These are phyloP conservation scores for Venturia nashicola DNA, from an alignment of 2,329 filamentous ascomycete genomes.

Conservation along the genomic window DNA sequence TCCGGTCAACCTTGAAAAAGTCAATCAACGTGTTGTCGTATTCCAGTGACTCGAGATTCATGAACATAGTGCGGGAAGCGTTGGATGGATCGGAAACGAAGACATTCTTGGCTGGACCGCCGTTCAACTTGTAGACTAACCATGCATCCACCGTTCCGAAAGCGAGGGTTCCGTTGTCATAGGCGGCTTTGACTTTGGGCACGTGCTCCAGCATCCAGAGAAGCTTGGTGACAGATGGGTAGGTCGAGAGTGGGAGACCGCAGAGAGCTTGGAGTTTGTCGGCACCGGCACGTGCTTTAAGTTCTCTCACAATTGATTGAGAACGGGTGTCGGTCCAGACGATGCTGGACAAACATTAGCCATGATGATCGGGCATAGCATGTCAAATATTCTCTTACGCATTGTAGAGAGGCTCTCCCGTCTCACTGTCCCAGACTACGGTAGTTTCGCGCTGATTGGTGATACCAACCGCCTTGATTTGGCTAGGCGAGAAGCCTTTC, in stretches of 20 bases:
- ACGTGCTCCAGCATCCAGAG: conserved; percentile 70
- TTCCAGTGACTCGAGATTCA: conserved; percentile 69
- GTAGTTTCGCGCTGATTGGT: conserved; percentile 88
- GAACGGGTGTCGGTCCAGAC: conserved; percentile 87
- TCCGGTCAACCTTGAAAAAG: conserved; percentile 66
- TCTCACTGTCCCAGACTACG: conserved; percentile 71
- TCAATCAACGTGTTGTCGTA: conserved; percentile 67
- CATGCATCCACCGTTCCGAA: conserved; percentile 86
- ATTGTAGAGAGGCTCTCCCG: conserved; percentile 70
- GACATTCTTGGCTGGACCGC: conserved; percentile 52
- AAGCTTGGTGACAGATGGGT: conserved; percentile 77
- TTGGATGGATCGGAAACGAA: conserved; percentile 82
- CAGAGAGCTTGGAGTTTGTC: conserved; percentile 59
- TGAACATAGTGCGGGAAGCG: conserved; percentile 86
- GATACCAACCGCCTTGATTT: conserved; percentile 71
- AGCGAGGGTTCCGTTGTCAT: conserved; percentile 61
- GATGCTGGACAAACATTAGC: conserved; percentile 29
- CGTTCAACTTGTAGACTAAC: conserved; percentile 77
- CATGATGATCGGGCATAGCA: neutral
- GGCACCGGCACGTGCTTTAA: conserved; percentile 55
- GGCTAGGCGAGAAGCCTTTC: conserved; percentile 51
- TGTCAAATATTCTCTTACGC: conserved; percentile 30
- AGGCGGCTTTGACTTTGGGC: conserved; percentile 56
- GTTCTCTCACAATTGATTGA: conserved; percentile 59
- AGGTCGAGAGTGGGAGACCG: conserved; percentile 76